Evolutionary conservation across 495 filamentous ascomycete species (phyloP).

Genomic region (Thozetella sp.): DNA sequence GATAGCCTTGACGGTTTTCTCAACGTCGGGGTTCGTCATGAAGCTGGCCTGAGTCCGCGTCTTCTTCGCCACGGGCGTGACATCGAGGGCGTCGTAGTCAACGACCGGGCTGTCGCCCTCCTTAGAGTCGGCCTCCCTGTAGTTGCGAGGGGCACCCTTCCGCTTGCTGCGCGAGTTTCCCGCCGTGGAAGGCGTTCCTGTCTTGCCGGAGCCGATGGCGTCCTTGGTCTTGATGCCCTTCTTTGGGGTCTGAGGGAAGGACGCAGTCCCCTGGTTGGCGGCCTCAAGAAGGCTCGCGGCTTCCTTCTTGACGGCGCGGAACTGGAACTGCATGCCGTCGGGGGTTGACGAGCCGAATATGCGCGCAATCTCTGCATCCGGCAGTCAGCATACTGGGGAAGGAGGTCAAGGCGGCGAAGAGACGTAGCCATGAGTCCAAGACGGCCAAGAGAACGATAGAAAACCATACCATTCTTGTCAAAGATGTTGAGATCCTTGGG

Average conservation of each 20-base stretch:
- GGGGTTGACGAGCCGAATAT: slow-evolving; percentile 43
- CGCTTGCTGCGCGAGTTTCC: neutral
- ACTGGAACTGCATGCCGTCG: slow-evolving; percentile 45
- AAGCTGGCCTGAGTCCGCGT: neutral
- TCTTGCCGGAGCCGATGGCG: neutral
- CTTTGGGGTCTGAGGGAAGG: slow-evolving; percentile 13
- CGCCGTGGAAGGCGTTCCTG: neutral
- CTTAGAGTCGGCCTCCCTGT: slow-evolving; percentile 15
- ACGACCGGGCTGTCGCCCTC: slow-evolving; percentile 21
- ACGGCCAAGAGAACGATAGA: neutral
- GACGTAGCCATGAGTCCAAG: neutral
- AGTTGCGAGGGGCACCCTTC: neutral
- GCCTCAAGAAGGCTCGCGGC: slow-evolving; percentile 36
- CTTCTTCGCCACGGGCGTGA: slow-evolving; percentile 10
- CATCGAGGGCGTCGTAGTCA: slow-evolving; percentile 25
- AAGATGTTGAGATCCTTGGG: slow-evolving; percentile 12
- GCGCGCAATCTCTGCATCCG: slow-evolving; percentile 37
- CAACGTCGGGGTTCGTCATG: neutral
- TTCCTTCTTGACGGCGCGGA: slow-evolving; percentile 42
- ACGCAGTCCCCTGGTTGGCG: slow-evolving; percentile 23
- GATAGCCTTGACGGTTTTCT: neutral
- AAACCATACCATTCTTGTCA: slow-evolving; percentile 10
- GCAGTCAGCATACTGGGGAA: slow-evolving; percentile 1
- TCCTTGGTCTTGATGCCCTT: slow-evolving; percentile 1
- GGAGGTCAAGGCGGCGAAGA: slow-evolving; percentile 1